Evolutionary conservation across 1,284 basidiomycete species (phyloP), one percentile per base, ranked within the genome.

Genomic region (Cryptococcus floricola): DNA sequence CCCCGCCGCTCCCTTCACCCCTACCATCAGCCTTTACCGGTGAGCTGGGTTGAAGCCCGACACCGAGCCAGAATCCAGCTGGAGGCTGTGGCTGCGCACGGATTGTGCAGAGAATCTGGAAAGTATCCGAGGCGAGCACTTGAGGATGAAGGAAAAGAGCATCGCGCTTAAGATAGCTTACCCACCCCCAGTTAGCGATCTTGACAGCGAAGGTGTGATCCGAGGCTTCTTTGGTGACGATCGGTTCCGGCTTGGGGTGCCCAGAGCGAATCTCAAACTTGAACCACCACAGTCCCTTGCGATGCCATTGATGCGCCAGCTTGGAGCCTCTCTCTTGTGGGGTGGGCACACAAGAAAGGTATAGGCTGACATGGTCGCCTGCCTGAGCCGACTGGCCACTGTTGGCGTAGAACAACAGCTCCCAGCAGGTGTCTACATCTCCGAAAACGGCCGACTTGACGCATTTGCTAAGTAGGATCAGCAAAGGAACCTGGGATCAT

Each of bases 181-280:
- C 86, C 87, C 87, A 89, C 73, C 88, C 88, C 88, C 88, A 89
- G 69, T 90, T 89, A 43, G 86, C 85, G 4, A 87, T 89, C 78
- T 88, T 88, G 72, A 84, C 85, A 12, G 87, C 89, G 63, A 91
- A 92, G 1, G 86, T 84, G 70, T 91, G 90, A 62, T 91, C 87
- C 50, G 85, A 82, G 0, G 90, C 90, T 68, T 92, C 90, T 70
- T 90, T 91, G 47, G 79, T 73, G 58, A 87, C 18, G 80, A 71
- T 55, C 2, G 61, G 60, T 25, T 61, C 50, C 37, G 54, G 23
- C 56, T 67, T 67, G 54, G 52, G 47, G n/a, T 57, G 59, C n/a
- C 66, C 60, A 19, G 65, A 85, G 70, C 83, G 83, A 63, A 93
- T 80, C 69, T 91, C 89, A 68, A 93, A 91, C 58, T 82, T 85